phyloP scores from a whole-genome alignment of 2,329 filamentous ascomycete species.

The Aspergillus sp. region DNA sequence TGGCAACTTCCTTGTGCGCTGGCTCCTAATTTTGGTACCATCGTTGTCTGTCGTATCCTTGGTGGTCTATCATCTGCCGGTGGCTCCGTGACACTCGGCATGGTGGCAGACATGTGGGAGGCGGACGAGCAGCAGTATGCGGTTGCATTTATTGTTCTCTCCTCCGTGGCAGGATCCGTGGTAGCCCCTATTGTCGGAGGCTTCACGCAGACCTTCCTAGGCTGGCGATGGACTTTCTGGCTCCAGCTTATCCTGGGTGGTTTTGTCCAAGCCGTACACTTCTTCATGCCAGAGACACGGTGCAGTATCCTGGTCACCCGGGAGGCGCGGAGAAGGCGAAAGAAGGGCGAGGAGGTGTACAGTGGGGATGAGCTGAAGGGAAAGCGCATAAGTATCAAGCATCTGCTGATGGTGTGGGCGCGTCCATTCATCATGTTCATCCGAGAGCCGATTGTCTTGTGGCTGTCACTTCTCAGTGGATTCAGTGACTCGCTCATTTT shows the following conservation, averaged over 20 bases:
- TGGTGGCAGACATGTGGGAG: conserved; percentile 60
- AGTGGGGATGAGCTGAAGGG: conserved; percentile 66
- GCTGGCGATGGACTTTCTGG: conserved; percentile 61
- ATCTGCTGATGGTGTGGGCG: conserved; percentile 54
- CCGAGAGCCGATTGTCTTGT: conserved; percentile 60
- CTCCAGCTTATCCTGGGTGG: conserved; percentile 56
- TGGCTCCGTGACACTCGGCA: conserved; percentile 60
- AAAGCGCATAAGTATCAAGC: conserved; percentile 51
- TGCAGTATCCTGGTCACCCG: conserved; percentile 54
- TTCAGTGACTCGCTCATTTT: conserved; percentile 64
- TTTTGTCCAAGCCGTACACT: conserved; percentile 48
- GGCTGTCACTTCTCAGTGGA: conserved; percentile 58
- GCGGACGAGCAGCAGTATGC: conserved; percentile 55
- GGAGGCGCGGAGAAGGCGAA: conserved; percentile 53
- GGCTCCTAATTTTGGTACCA: conserved; percentile 64
- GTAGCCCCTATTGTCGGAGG: conserved; percentile 49
- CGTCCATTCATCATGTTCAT: conserved; percentile 62
- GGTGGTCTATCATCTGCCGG: conserved; percentile 60
- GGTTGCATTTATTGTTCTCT: conserved; percentile 57
- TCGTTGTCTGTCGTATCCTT: conserved; percentile 65
- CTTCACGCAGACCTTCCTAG: conserved; percentile 43
- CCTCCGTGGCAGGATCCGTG: conserved; percentile 50
- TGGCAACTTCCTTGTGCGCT: conserved; percentile 69
- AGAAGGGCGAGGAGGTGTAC: conserved; percentile 58
- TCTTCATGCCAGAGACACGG: conserved; percentile 53